phyloP scores from a whole-genome alignment of 108 stramenopile genomes.

The Asterionellopsis glacialis region DNA sequence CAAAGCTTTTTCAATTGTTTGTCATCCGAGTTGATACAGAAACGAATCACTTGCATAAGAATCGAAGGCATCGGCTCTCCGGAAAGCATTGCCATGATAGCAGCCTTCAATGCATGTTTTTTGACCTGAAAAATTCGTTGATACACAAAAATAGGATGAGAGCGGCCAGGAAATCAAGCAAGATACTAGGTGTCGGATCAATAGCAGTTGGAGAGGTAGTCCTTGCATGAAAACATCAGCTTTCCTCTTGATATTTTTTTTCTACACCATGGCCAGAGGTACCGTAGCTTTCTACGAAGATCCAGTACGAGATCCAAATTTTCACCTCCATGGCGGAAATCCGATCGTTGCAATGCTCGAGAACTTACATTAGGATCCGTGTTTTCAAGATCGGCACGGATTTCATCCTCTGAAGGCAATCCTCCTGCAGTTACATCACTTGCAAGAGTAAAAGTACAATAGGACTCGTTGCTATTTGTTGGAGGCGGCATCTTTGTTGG shows the following conservation, averaged over 20 bases:
- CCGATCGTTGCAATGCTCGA: background rate
- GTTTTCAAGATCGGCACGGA: conserved; percentile 91
- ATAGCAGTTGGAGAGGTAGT: background rate
- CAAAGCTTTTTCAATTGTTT: conserved; percentile 97
- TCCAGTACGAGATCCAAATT: background rate
- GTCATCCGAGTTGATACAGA: conserved; percentile 97
- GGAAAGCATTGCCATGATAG: conserved; percentile 96
- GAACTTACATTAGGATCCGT: conserved; percentile 71
- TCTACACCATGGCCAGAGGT: no score
- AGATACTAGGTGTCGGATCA: no score
- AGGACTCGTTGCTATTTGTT: conserved; percentile 81
- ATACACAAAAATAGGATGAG: background rate
- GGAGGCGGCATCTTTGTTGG: conserved; percentile 49
- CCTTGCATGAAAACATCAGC: background rate
- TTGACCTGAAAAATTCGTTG: conserved; percentile 51
- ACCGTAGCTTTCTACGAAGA: background rate
- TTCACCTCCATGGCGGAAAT: background rate
- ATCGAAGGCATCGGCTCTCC: conserved; percentile 96
- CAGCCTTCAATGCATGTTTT: conserved; percentile 91
- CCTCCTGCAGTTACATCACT: conserved; percentile 88
- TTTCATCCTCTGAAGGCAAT: conserved; percentile 89
- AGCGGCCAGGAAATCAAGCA: no score
- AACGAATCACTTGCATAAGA: conserved; percentile 98
- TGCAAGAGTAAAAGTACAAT: conserved; percentile 96
- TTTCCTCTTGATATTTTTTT: background rate